Evolutionary conservation across 192 early-diverging fungal species (phyloP).

Genomic region (Umbelopsis sp.): DNA sequence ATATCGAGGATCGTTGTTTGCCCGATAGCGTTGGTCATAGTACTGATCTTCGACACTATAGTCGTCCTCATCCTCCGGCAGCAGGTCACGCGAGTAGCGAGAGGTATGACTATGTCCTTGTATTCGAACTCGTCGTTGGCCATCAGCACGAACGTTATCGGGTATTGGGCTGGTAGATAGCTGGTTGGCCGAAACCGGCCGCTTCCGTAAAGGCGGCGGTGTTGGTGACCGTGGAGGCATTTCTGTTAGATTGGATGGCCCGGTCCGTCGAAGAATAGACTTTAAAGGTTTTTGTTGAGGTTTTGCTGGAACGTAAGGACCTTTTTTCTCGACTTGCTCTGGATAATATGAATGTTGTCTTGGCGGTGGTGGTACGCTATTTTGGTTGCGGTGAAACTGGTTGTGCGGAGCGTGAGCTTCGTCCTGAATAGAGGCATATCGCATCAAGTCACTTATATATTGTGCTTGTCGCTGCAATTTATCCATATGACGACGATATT

Average conservation of each 20-base stretch:
- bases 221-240: not conserved
- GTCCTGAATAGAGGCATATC: constrained; percentile 8
- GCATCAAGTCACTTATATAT: constrained; percentile 8
- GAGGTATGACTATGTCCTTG: not conserved
- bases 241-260: not conserved
- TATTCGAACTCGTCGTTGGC: constrained; percentile 5
- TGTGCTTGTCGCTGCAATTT: constrained; percentile 4
- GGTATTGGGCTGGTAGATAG: not conserved
- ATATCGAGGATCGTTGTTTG: not conserved
- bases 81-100: not conserved
- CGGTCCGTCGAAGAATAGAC: not conserved
- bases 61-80: not conserved
- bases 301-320: not conserved
- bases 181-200: not conserved
- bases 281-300: not conserved
- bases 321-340: not conserved
- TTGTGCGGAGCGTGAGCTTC: not conserved
- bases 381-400: not conserved
- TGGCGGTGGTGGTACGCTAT: not conserved
- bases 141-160: not conserved
- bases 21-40: not conserved
- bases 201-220: not conserved
- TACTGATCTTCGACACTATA: not conserved
- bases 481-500: constrained; percentile 13
- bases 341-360: not conserved